Conservation (phyloP, 1,284 basidiomycete genomes). For the Microbotryum intermedium region DNA sequence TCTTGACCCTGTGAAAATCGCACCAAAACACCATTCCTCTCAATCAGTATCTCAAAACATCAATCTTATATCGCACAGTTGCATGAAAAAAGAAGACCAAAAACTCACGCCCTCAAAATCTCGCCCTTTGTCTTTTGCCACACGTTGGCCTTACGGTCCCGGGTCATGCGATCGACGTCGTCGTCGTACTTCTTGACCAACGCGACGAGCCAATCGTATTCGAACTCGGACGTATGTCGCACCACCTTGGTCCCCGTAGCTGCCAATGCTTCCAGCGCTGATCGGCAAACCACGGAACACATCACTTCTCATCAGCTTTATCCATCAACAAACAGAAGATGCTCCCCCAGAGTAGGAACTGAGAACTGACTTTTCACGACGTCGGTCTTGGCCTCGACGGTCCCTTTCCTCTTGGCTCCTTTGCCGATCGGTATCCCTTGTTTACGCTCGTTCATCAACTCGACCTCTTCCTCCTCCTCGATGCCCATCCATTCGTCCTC, state of each 20-base stretch:
- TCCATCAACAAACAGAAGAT: too few relatives aligned
- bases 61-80: too few relatives aligned
- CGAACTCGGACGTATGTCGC: slow-evolving; percentile 62
- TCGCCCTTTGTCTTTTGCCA: slow-evolving; percentile 82
- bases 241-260: slow-evolving; percentile 45
- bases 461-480: slow-evolving; percentile 32
- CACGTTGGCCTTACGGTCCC: slow-evolving; percentile 68
- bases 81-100: too few relatives aligned
- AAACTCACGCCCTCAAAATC: slow-evolving; percentile 46
- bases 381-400: slow-evolving; percentile 37
- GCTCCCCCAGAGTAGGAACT: neutral
- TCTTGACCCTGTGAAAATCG: slow-evolving; percentile 15
- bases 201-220: slow-evolving; percentile 57
- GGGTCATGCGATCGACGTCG: slow-evolving; percentile 67
- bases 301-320: neutral
- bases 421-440: slow-evolving; percentile 29
- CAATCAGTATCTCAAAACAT: neutral
- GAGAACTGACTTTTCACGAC: slow-evolving; percentile 40
- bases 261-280: slow-evolving; percentile 48
- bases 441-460: slow-evolving; percentile 4
- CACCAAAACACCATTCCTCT: neutral
- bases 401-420: neutral
- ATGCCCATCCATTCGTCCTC: slow-evolving; percentile 10
- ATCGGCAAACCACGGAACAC: neutral
- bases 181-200: slow-evolving; percentile 64